Percentiles rank a stretch among this genome's conserved stretches.
These are phyloP conservation scores for Erythrophleum fordii DNA, from an alignment of 306 rosid species.

Conservation along the genomic window DNA sequence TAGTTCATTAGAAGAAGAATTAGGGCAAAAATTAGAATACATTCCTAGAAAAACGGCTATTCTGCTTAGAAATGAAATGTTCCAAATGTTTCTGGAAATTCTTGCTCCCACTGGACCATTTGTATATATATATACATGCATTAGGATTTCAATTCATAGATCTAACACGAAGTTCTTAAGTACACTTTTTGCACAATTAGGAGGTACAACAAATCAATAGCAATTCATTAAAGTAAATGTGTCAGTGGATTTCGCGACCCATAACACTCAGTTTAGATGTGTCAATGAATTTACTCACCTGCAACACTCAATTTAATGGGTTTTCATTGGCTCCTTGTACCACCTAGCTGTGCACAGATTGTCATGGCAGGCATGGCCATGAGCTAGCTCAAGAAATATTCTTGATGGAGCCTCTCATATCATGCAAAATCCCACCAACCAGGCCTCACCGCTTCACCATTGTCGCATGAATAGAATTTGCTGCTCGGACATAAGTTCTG, in stretches of 20 bases:
- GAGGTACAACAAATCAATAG: too few relatives aligned
- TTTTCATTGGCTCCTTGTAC: neutral
- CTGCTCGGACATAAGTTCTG: conserved; percentile 15
- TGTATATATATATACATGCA: too few relatives aligned
- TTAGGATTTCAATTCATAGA: too few relatives aligned
- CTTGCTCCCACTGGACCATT: too few relatives aligned
- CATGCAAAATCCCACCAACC: neutral
- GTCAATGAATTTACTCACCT: neutral
- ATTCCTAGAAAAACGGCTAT: too few relatives aligned
- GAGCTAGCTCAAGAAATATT: neutral
- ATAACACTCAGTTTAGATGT: neutral
- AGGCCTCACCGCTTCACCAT: neutral
- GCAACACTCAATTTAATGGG: neutral
- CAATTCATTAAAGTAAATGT: too few relatives aligned
- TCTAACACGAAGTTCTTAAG: neutral
- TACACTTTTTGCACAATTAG: neutral
- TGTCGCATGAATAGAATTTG: neutral
- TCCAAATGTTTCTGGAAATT: too few relatives aligned
- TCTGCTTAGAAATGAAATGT: too few relatives aligned
- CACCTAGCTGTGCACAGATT: neutral
- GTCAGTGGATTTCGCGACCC: neutral
- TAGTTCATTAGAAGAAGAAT: too few relatives aligned
- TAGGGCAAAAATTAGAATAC: too few relatives aligned
- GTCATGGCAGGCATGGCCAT: neutral
- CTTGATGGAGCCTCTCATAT: neutral